Percentiles rank a stretch among this genome's conserved stretches.
These are phyloP conservation scores for Penicillium sp. DNA, from an alignment of 2,329 filamentous ascomycete genomes.

Conservation along the genomic window DNA sequence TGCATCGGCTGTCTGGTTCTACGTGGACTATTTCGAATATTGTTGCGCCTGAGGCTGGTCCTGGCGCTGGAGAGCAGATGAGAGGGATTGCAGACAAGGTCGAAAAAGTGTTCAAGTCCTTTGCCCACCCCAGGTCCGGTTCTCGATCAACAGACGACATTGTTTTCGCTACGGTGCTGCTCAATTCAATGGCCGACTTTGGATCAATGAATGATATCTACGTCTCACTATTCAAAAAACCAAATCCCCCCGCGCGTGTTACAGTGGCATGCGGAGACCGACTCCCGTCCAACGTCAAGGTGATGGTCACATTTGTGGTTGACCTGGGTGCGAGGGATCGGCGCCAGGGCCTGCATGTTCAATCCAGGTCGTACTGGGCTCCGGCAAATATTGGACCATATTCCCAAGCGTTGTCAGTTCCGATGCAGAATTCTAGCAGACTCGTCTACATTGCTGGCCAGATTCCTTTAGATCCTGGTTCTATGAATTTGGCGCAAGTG, in stretches of 20 bases:
- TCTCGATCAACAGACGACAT: conserved; percentile 40
- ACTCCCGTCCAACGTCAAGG: conserved; percentile 60
- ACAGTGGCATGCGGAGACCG: conserved; percentile 74
- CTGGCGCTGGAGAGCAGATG: conserved; percentile 45
- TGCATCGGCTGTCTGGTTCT: conserved; percentile 25
- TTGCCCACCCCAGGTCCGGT: conserved; percentile 8
- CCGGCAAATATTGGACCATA: conserved; percentile 97
- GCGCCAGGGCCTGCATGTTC: conserved; percentile 72
- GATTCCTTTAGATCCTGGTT: conserved; percentile 79
- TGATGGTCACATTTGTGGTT: conserved; percentile 60
- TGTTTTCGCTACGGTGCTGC: conserved; percentile 60
- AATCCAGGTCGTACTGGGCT: conserved; percentile 94
- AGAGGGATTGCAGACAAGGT: conserved; percentile 31
- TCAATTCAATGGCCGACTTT: conserved; percentile 81
- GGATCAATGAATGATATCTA: conserved; percentile 73
- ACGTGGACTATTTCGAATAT: conserved; percentile 41
- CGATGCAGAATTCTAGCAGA: conserved; percentile 29
- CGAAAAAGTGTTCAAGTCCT: conserved; percentile 8
- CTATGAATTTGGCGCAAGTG: conserved; percentile 59
- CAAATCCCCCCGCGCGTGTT: conserved; percentile 82
- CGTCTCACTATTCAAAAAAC: conserved; percentile 67
- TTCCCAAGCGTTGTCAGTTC: conserved; percentile 71
- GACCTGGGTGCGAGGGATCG: conserved; percentile 34
- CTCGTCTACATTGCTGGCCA: conserved; percentile 78
- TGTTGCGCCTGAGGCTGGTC: conserved; percentile 41